These are phyloP conservation scores for Penicillium paradoxum DNA, from an alignment of 495 filamentous ascomycete genomes.

Conservation along the genomic window DNA sequence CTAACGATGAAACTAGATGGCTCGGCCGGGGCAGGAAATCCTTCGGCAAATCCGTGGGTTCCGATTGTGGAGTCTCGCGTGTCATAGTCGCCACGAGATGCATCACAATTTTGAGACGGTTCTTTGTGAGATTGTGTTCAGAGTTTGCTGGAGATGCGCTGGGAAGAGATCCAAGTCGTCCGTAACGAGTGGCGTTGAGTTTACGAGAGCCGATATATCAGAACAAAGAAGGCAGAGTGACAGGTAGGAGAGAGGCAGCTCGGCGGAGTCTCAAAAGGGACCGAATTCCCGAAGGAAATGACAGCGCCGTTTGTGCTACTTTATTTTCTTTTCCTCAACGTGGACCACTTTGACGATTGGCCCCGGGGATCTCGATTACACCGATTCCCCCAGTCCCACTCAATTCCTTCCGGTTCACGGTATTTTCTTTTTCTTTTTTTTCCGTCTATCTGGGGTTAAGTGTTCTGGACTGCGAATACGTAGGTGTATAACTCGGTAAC, in stretches of 20 bases:
- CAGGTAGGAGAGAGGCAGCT: too few species aligned
- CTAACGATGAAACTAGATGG: neutral
- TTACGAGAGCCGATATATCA: too few species aligned
- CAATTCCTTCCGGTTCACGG: neutral
- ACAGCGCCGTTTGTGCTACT: too few species aligned
- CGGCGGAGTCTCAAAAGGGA: too few species aligned
- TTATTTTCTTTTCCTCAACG: neutral
- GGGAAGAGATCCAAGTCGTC: too few species aligned
- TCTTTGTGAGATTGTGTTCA: neutral
- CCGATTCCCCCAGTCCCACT: neutral
- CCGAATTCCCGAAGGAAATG: too few species aligned
- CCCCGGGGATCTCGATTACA: neutral
- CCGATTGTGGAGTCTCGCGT: constrained; percentile 12
- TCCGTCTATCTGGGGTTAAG: neutral
- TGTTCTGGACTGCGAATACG: neutral
- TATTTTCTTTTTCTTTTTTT: neutral
- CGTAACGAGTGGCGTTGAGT: too few species aligned
- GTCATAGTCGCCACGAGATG: neutral
- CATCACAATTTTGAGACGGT: neutral
- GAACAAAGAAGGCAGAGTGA: too few species aligned
- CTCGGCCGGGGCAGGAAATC: constrained; percentile 25
- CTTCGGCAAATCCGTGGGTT: constrained; percentile 18
- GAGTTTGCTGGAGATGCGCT: too few species aligned
- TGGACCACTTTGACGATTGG: neutral
- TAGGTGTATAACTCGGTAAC: neutral